Evolutionary conservation across 1,139 yeast genomes (phyloP), one percentile per base, ranked within the genome.

Genomic region (Komagataea norvegica): DNA sequence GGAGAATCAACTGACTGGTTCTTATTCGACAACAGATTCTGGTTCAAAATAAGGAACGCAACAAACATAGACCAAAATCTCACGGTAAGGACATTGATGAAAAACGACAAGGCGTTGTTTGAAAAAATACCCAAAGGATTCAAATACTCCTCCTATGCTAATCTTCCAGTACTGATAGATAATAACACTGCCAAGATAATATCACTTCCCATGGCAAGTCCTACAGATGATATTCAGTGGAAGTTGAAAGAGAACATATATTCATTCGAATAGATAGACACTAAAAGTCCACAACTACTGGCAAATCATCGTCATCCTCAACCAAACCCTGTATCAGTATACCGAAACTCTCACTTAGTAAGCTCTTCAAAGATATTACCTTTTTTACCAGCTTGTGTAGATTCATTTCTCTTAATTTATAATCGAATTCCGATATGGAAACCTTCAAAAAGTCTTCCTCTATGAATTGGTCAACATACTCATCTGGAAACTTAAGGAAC

Each of bases 401-500:
- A 13, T 30, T 33, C 18, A 41, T 11, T 4, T 49, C 51, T 29
- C 48, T 51, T 16, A 42, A 34, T 1, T 39, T 45, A 25, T 43
- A 51, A 7, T 53, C 56, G 20, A 53, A 46, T 32, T 49, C 55
- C 2, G 43, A 43, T 5, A 50, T 37, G 3, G 46, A 33, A 1
- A 22, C 40, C 15, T 38, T 34, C 11, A 52, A 32, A 32, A 49
- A 45, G 7, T 37, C 44, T 13, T 37, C 42, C 15, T 46, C 51
- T 1, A 53, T 34, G 26, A 65, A 58, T 31, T 57, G 59, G 15
- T 59, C 65, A 9, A 56, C 36, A 40, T 68, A 68, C 16, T 65
- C 73, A 11, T 46, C 51, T 1, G 72, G 72, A 18, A 68, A 45
- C 4, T 51, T 49, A 3, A 43, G 42, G 15, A 69, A 43, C 49